Percentiles rank a stretch among this genome's conserved stretches.
These are phyloP conservation scores for Corylus avellana DNA, from an alignment of 306 rosid species.

Conservation along the genomic window DNA sequence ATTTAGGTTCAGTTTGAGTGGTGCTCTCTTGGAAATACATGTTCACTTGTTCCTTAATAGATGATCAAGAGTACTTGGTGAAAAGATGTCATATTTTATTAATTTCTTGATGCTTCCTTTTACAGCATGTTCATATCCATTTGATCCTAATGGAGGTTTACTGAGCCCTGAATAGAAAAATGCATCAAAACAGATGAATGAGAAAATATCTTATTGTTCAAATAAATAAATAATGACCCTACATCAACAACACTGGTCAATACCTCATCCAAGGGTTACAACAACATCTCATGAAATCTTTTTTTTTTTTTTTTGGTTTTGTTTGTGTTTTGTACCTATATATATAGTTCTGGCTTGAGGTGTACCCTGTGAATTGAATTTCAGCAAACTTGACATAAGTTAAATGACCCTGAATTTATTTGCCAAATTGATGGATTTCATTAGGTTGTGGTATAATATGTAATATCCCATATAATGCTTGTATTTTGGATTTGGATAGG, in stretches of 20 bases:
- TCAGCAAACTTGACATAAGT: background rate
- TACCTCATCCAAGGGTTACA: too few relatives aligned
- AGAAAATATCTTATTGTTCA: background rate
- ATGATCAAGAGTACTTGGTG: too few relatives aligned
- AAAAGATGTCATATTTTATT: background rate
- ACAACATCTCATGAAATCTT: too few relatives aligned
- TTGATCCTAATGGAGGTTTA: background rate
- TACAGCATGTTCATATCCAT: background rate
- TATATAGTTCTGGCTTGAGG: background rate
- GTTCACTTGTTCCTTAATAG: too few relatives aligned
- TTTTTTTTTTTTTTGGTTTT: too few relatives aligned
- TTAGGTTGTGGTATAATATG: background rate
- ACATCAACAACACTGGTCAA: too few relatives aligned
- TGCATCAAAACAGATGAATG: background rate
- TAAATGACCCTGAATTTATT: background rate
- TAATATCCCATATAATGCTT: constrained; percentile 11
- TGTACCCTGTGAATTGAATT: background rate
- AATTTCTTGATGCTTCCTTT: background rate
- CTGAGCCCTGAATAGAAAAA: background rate
- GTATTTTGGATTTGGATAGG: constrained; percentile 47
- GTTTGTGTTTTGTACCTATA: too few relatives aligned
- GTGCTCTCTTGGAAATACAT: too few relatives aligned
- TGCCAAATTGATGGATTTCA: background rate
- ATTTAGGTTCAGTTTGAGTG: too few relatives aligned
- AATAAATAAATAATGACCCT: too few relatives aligned